phyloP scores from a whole-genome alignment of 805 yeast species.

The Naumovozyma castellii region DNA sequence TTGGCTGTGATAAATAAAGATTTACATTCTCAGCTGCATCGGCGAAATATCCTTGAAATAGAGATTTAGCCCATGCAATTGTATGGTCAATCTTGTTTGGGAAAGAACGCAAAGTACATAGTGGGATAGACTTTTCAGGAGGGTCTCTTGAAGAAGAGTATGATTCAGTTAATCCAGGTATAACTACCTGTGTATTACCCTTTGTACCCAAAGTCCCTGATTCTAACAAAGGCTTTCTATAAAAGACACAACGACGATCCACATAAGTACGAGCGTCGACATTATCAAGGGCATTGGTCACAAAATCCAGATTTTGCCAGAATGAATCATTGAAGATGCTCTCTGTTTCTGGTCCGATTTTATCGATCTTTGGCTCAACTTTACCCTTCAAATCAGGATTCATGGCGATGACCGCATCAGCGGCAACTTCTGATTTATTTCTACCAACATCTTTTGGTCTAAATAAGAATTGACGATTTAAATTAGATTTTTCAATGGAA shows the following conservation, averaged over 20 bases:
- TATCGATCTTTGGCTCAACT: constrained; percentile 68
- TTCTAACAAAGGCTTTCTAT: constrained; percentile 81
- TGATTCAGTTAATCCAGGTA: constrained; percentile 89
- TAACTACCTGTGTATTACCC: constrained; percentile 94
- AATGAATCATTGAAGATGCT: constrained; percentile 72
- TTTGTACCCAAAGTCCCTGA: constrained; percentile 97
- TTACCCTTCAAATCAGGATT: constrained; percentile 76
- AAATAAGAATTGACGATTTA: constrained; percentile 93
- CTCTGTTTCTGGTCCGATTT: constrained; percentile 92
- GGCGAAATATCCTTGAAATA: constrained; percentile 83
- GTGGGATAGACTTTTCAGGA: constrained; percentile 94
- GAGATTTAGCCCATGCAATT: constrained; percentile 96
- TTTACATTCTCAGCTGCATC: constrained; percentile 93
- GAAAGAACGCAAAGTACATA: constrained; percentile 94
- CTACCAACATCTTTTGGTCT: constrained; percentile 91
- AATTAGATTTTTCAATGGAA: constrained; percentile 87
- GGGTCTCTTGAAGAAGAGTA: constrained; percentile 97
- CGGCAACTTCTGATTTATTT: constrained; percentile 84
- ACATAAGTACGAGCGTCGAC: constrained; percentile 97
- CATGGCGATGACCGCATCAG: constrained; percentile 73
- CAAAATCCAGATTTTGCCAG: constrained; percentile 79
- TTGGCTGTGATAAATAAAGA: constrained; percentile 80
- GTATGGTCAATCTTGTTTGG: constrained; percentile 98
- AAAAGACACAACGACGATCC: constrained; percentile 92
- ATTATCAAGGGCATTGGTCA: constrained; percentile 93